phyloP scores from a whole-genome alignment of 345 rosid genomes.

The Salix viminalis region DNA sequence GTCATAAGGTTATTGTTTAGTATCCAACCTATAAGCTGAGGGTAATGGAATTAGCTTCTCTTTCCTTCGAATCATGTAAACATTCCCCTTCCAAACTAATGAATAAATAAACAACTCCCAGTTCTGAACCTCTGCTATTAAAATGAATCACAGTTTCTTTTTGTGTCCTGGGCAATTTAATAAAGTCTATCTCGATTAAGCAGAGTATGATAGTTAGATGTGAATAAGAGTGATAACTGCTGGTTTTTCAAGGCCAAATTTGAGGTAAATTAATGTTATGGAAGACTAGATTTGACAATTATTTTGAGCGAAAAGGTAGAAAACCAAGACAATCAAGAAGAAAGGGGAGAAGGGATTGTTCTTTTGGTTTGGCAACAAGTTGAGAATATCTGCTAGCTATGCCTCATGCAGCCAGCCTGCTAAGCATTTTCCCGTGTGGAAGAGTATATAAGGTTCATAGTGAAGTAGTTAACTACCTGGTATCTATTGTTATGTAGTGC shows the following conservation, averaged over 20 bases:
- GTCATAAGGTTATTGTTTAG: neutral
- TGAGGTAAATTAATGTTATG: neutral
- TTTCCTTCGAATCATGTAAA: neutral
- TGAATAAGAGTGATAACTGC: neutral
- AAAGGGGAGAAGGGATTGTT: neutral
- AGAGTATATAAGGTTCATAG: neutral
- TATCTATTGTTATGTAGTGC: neutral
- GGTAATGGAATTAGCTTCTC: neutral
- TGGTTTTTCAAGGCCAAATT: neutral
- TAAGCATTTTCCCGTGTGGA: neutral
- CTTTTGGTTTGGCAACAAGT: neutral
- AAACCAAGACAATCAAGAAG: neutral
- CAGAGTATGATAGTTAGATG: neutral
- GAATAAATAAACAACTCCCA: neutral
- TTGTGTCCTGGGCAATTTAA: neutral
- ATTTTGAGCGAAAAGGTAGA: neutral
- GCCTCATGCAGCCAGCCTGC: neutral
- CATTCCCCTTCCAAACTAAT: neutral
- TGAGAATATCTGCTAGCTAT: neutral
- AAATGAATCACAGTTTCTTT: neutral
- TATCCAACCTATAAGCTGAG: neutral
- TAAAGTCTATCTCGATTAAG: neutral
- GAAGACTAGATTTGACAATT: neutral
- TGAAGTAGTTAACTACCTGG: neutral
- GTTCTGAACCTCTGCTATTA: neutral